phyloP scores from a whole-genome alignment of 371 early-diverging fungal species.

The Actinomucor elegans region DNA sequence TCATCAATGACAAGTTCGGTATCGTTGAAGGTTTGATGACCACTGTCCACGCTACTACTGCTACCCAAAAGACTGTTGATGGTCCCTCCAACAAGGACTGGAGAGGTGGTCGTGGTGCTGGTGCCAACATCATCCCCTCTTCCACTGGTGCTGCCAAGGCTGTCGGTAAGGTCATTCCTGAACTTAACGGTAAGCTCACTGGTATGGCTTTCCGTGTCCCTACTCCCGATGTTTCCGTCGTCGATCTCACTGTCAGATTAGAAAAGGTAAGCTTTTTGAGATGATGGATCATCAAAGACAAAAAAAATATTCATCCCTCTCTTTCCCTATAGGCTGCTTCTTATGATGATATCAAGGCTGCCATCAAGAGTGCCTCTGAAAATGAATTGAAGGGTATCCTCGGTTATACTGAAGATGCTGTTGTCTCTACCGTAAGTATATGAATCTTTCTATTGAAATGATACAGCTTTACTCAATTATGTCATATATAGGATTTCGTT shows the following conservation, averaged over 20 bases:
- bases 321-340: constrained; percentile 64
- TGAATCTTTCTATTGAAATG: background rate
- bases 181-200: constrained; percentile 95
- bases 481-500: background rate
- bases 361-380: constrained; percentile 84
- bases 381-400: constrained; percentile 71
- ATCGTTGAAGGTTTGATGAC: constrained; percentile 91
- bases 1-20: constrained; percentile 93
- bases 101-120: constrained; percentile 91
- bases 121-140: constrained; percentile 98
- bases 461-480: too few species aligned
- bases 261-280: constrained; percentile 51
- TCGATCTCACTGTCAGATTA: constrained; percentile 95
- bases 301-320: too few species aligned
- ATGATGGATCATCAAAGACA: background rate
- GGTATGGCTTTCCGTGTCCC: constrained; percentile 99
- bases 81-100: constrained; percentile 98
- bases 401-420: constrained; percentile 94
- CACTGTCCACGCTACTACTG: constrained; percentile 98
- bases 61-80: constrained; percentile 99
- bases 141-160: constrained; percentile 99
- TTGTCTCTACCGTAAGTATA: constrained; percentile 86
- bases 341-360: constrained; percentile 89
- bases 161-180: constrained; percentile 98
- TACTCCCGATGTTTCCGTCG: constrained; percentile 98